Conservation (phyloP, 768 basidiomycete species). For the Thelephora aurantiotincta region DNA sequence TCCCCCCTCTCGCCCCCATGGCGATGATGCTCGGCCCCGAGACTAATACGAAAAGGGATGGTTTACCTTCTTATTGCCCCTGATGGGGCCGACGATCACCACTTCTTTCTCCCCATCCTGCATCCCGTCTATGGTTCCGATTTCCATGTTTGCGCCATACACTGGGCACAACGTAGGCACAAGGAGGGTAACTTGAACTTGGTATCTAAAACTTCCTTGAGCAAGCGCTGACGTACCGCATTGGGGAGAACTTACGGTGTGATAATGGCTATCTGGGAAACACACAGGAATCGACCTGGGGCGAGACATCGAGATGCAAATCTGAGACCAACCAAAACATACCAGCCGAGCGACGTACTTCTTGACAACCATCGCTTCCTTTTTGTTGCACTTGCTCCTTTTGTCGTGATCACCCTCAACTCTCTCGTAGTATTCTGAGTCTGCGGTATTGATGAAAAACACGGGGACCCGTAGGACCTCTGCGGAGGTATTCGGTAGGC, state of each 20-base stretch:
- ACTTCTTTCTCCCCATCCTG: conserved; percentile 96
- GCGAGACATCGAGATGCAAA: not conserved
- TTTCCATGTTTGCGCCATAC: conserved; percentile 63
- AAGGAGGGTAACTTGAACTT: conserved; percentile 84
- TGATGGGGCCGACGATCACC: conserved; percentile 80
- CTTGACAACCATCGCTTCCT: conserved; percentile 79
- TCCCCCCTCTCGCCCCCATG: no score
- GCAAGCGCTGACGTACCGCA: not conserved
- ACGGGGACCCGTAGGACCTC: conserved; percentile 64
- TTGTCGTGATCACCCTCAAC: conserved; percentile 70
- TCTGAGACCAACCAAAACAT: conserved; percentile 10
- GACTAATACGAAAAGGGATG: not conserved
- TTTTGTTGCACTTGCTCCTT: conserved; percentile 87
- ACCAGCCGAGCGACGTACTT: conserved; percentile 76
- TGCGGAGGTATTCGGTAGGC: conserved; percentile 42
- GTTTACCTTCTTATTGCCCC: conserved; percentile 73
- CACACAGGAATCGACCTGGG: conserved; percentile 46
- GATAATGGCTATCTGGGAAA: conserved; percentile 76
- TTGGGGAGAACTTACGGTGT: conserved; percentile 48
- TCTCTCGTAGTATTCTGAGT: conserved; percentile 87
- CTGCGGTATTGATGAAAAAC: conserved; percentile 89
- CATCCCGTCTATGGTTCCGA: conserved; percentile 93
- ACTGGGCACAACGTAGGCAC: conserved; percentile 58
- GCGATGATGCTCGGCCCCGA: not conserved
- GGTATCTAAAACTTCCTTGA: conserved; percentile 42